Base-by-base conservation (phyloP, 192 early-diverging fungal genomes). In the Haplosporangium gracile region DNA sequence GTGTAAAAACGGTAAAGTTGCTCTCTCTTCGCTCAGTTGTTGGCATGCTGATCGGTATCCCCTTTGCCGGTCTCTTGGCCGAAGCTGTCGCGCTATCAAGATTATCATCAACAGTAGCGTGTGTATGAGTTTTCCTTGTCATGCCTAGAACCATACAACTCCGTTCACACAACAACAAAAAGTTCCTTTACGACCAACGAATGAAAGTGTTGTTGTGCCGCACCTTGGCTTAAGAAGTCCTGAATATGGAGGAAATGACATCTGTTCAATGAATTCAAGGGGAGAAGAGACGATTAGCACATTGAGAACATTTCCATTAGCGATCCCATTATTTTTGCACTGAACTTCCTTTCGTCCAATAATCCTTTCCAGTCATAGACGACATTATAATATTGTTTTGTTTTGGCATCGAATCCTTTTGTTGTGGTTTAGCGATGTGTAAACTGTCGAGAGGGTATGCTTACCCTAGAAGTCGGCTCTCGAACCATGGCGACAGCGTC, bases 11-110 rank as follows among this genome's bases (percentile, higher is more conserved):
- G 15, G 74, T 75, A 65, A 68, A 77, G 10, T 57, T 60, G 45
- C 73, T 77, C 15, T 24, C 29, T 60, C 79, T 70, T 2, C 69
- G 78, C 24, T 77, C 47, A 20, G 78, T 65, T n/a, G 68, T 74
- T 8, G 84, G 84, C 18, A 86, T 68, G 47, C 51, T 71, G 24
- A 86, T 86, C 9, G 84, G 84, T 6, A 81, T 55, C n/a, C 84
- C 84, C 51, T 40, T 70, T 22, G 49, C 32, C 34, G 43, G 75
- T 24, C 43, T 60, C 76, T 79, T 79, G 7, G 49, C 49, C 49
- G 68, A 42, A 11, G 16, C 40, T 26, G 26, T 68, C 51, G 75
- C 10, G 42, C 75, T 77, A 68, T 26, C 29, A 32, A 32, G 60
- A 32, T 29, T 65, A 9, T 65, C 13, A 11, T 11, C 29, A 65